These are phyloP conservation scores for Backusella circina DNA, from an alignment of 192 early-diverging fungal genomes.

Conservation along the genomic window DNA sequence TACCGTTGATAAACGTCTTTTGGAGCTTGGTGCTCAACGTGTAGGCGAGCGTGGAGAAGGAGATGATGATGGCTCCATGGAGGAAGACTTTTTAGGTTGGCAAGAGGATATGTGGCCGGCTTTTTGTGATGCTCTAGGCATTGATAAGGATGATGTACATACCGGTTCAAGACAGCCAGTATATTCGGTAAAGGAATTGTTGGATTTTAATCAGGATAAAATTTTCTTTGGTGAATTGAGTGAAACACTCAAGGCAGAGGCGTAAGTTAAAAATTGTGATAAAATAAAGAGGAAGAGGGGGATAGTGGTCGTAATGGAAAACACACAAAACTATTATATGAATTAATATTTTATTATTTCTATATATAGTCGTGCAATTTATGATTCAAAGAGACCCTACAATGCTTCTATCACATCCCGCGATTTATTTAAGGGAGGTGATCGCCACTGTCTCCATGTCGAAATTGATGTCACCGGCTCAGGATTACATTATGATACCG, in stretches of 20 bases:
- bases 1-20: conserved; percentile 62
- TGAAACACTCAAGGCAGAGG: not conserved
- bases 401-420: conserved; percentile 60
- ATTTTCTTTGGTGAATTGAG: not conserved
- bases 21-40: conserved; percentile 66
- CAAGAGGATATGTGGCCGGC: conserved; percentile 77
- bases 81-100: conserved; percentile 95
- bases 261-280: not conserved
- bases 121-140: conserved; percentile 74
- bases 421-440: conserved; percentile 63
- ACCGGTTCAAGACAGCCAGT: conserved; percentile 90
- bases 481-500: conserved; percentile 80
- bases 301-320: not conserved
- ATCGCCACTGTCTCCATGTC: conserved; percentile 86
- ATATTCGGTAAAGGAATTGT: conserved; percentile 85
- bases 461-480: conserved; percentile 85
- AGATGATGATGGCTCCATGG: conserved; percentile 91
- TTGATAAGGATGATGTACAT: conserved; percentile 93
- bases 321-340: not conserved
- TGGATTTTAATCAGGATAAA: conserved; percentile 19
- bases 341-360: not conserved
- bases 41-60: conserved; percentile 86
- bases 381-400: conserved; percentile 86
- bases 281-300: not conserved
- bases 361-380: conserved; percentile 43